phyloP scores from a whole-genome alignment of 305 asterid genomes.

The Petunia hybrid region DNA sequence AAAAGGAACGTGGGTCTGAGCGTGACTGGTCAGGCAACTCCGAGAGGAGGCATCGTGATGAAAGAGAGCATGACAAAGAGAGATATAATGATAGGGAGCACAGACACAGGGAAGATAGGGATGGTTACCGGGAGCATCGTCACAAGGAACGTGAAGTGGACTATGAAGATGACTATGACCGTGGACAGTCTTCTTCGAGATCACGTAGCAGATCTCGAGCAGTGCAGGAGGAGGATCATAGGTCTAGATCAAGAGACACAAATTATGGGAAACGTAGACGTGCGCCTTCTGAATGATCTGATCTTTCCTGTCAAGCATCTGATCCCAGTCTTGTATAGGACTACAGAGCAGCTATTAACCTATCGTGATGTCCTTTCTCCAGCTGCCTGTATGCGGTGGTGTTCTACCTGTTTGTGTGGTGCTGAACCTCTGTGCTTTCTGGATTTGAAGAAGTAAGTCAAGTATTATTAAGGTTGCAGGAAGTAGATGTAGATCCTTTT shows the following conservation, averaged over 20 bases:
- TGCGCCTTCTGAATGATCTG: slow-evolving; percentile 60
- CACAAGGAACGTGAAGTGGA: slow-evolving; percentile 59
- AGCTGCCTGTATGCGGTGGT: slow-evolving; percentile 44
- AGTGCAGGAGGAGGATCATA: slow-evolving; percentile 58
- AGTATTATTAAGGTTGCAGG: slow-evolving; percentile 49
- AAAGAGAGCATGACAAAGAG: slow-evolving; percentile 60
- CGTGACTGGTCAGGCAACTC: slow-evolving; percentile 62
- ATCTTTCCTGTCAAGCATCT: slow-evolving; percentile 31
- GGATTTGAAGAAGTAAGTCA: slow-evolving; percentile 70
- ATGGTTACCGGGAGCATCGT: slow-evolving; percentile 63
- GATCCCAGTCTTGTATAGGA: slow-evolving; percentile 34
- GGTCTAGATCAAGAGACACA: slow-evolving; percentile 68
- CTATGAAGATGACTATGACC: slow-evolving; percentile 60
- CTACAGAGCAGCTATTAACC: slow-evolving; percentile 28
- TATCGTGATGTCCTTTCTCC: slow-evolving; percentile 35
- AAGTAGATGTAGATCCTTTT: slow-evolving; percentile 46
- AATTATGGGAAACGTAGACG: slow-evolving; percentile 74
- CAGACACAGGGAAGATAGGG: slow-evolving; percentile 68
- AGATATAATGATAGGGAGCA: slow-evolving; percentile 54
- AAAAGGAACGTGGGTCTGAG: slow-evolving; percentile 61
- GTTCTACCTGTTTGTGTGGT: slow-evolving; percentile 49
- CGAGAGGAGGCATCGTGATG: slow-evolving; percentile 63
- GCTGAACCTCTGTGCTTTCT: slow-evolving; percentile 48
- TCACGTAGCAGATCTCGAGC: slow-evolving; percentile 59
- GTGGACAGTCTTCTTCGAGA: slow-evolving; percentile 66